Conservation (phyloP, 768 basidiomycete species). For the Kwoniella dendrophila region DNA sequence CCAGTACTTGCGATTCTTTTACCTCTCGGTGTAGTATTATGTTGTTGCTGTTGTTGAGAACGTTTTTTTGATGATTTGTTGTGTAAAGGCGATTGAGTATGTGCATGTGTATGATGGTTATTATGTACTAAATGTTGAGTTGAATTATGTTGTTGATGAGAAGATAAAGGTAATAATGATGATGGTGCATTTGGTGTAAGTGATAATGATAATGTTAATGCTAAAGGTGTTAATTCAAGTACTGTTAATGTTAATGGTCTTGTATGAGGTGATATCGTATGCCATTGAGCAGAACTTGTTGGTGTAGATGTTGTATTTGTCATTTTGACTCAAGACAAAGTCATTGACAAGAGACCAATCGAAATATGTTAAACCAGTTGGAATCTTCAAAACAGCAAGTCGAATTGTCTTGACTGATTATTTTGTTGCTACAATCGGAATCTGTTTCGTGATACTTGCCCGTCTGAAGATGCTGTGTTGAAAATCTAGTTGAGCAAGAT, state of each 20-base stretch:
- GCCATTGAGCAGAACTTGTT: conserved; percentile 43
- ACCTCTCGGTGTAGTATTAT: conserved; percentile 4
- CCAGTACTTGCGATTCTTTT: not conserved
- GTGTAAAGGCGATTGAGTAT: conserved; percentile 2
- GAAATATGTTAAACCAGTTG: not conserved
- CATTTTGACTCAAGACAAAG: not conserved
- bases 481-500: no score
- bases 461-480: no score
- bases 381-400: no score
- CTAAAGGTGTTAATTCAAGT: conserved; percentile 54
- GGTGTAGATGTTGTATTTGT: conserved; percentile 18
- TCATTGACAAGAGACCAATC: not conserved
- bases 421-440: no score
- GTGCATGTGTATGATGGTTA: conserved; percentile 25
- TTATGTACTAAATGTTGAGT: conserved; percentile 18
- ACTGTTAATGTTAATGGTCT: conserved; percentile 52
- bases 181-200: conserved; percentile 30
- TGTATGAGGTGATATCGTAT: conserved; percentile 49
- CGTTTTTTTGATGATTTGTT: conserved; percentile 19
- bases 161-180: conserved; percentile 9
- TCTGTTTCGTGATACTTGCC: no score
- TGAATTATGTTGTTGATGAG: no score
- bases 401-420: no score
- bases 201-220: conserved; percentile 53
- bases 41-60: not conserved